Base-by-base conservation (phyloP, 441 rosid species). In the Flueggea neowawraea region DNA sequence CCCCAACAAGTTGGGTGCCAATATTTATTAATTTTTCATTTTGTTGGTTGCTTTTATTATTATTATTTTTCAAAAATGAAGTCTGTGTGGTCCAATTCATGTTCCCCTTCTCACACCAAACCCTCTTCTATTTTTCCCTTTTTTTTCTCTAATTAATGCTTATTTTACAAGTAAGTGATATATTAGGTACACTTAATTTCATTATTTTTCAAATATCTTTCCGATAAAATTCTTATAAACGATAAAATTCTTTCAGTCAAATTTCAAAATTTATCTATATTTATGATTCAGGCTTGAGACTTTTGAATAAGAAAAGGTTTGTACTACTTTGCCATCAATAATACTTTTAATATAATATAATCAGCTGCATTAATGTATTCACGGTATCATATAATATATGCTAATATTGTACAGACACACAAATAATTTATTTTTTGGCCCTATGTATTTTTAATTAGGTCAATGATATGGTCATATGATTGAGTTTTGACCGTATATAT, bases 1-100 rank as follows among this genome's bases (percentile, higher is more conserved):
- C 8, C 85, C 79, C 88, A 78, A 77, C 93, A 79, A 82, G 86
- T 80, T 84, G 78, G 91, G 82, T 84, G 69, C 77, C 2, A 74
- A 67, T 45, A 74, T 79, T 81, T 66, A 72, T 73, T 70, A 62
- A 31, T 65, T 62, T 51, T 55, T 12, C n/a, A 67, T 66, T 54
- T 63, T 52, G n/a, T 55, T 55, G 63, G 74, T 72, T 80, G 57
- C 28, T 22, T 22, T 22, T 22, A 22, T 2, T 22, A 22, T 22
- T 22, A 53, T 57, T 67, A 60, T 80, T 69, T 82, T 68, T 52
- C 55, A 73, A 67, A 63, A 64, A 22, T 22, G 28, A 22, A 22
- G 28, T 59, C 72, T 56, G 22, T 61, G 97, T 81, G 90, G 88
- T 79, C 95, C 89, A 75, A 65, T 76, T 82, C 79, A 84, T 73